Conservation (phyloP, 1,139 yeast genomes). For the Ashbya aceris region DNA sequence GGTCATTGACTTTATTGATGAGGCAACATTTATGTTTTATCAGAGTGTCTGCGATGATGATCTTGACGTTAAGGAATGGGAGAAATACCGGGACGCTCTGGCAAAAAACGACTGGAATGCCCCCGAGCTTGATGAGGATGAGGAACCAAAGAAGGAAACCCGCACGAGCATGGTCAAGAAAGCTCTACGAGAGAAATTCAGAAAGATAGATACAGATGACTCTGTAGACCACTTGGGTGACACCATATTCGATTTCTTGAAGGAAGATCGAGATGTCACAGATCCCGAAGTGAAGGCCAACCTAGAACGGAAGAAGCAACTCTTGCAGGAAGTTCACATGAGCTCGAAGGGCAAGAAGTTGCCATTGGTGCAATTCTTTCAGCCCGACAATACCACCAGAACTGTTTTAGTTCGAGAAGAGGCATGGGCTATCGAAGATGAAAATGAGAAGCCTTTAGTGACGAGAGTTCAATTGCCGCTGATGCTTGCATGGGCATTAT, state of each 20-base stretch:
- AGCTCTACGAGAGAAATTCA: constrained; percentile 18
- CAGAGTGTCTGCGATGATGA: constrained; percentile 17
- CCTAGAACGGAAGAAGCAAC: constrained; percentile 32
- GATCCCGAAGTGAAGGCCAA: constrained; percentile 26
- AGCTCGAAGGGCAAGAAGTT: constrained; percentile 34
- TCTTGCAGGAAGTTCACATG: constrained; percentile 32
- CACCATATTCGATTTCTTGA: constrained; percentile 43
- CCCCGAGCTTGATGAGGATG: constrained; percentile 14
- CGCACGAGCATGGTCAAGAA: constrained; percentile 13
- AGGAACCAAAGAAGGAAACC: constrained; percentile 12
- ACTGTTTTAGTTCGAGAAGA: constrained; percentile 68
- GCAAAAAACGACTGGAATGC: not conserved
- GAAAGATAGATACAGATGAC: constrained; percentile 8
- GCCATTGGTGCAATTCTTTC: constrained; percentile 71
- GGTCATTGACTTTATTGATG: constrained; percentile 65
- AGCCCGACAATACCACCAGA: constrained; percentile 62
- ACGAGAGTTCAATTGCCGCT: constrained; percentile 69
- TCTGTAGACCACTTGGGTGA: constrained; percentile 29
- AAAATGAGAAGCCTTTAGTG: constrained; percentile 42
- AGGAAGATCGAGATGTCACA: constrained; percentile 31
- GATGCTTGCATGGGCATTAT: constrained; percentile 88
- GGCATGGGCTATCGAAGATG: constrained; percentile 61
- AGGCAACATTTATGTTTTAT: constrained; percentile 41
- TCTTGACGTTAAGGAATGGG: constrained; percentile 10
- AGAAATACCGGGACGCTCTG: constrained; percentile 11